Conservation (phyloP, 768 basidiomycete genomes). For the Pleurotus pulmonarius region DNA sequence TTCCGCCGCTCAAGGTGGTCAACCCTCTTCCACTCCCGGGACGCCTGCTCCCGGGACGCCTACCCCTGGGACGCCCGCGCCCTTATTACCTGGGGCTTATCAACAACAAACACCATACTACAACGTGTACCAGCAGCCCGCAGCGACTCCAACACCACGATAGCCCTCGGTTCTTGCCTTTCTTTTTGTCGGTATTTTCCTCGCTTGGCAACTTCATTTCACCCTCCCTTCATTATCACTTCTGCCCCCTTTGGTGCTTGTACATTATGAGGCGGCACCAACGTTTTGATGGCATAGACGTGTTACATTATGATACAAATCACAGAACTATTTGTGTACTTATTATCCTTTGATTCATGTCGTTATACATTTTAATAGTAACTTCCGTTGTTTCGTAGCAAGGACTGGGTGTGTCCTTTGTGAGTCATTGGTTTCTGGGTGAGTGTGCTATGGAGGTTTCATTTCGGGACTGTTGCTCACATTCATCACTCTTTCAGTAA, state of each 20-base stretch:
- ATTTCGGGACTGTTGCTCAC: too few relatives aligned
- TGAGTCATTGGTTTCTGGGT: neutral
- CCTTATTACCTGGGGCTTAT: conserved; percentile 1
- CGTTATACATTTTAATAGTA: conserved; percentile 2
- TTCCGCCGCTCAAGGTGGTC: conserved; percentile 8
- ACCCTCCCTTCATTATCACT: too few relatives aligned
- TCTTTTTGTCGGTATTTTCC: neutral
- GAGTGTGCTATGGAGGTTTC: neutral
- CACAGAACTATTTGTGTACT: conserved; percentile 3
- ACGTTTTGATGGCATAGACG: neutral
- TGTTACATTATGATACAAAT: conserved; percentile 5
- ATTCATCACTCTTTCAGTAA: too few relatives aligned
- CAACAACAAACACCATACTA: conserved; percentile 8
- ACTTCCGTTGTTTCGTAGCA: neutral
- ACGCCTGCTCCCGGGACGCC: conserved; percentile 4
- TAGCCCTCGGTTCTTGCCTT: neutral
- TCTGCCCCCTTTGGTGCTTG: too few relatives aligned
- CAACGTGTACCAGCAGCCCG: neutral
- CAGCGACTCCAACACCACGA: neutral
- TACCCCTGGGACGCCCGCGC: neutral
- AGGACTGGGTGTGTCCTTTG: neutral
- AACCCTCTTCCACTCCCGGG: neutral
- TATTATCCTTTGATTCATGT: conserved; percentile 1
- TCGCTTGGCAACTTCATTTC: neutral
- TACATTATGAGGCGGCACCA: too few relatives aligned